Evolutionary conservation across 2,329 filamentous ascomycete species (phyloP).

Genomic region (Fragosphaeria purpurea): DNA sequence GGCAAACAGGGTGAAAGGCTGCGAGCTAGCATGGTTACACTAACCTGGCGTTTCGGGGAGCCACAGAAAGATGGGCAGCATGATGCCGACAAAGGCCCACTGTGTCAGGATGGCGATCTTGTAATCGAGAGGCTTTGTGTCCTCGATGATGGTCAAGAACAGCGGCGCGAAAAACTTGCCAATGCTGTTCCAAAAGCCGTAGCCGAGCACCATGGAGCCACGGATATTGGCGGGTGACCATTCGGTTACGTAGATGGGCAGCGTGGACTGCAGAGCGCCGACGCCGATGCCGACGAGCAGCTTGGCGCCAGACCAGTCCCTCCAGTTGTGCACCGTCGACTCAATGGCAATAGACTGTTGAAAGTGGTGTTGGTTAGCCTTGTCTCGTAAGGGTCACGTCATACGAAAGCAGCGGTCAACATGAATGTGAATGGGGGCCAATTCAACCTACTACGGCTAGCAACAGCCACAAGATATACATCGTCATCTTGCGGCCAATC

Average conservation of each 20-base stretch:
- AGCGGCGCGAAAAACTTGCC: slow-evolving; percentile 7
- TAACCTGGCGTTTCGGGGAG: slow-evolving; percentile 10
- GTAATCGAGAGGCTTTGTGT: slow-evolving; percentile 7
- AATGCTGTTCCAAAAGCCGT: slow-evolving; percentile 10
- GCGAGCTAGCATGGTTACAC: too few relatives aligned
- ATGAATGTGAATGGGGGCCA: too few relatives aligned
- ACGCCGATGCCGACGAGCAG: slow-evolving; percentile 10
- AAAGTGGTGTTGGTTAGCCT: background rate
- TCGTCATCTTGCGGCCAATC: slow-evolving; percentile 11
- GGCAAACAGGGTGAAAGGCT: too few relatives aligned
- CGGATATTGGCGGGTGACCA: slow-evolving; percentile 12
- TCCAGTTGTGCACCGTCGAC: slow-evolving; percentile 8
- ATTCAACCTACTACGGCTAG: slow-evolving; percentile 3
- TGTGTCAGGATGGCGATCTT: slow-evolving; percentile 10
- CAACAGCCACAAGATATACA: slow-evolving; percentile 11
- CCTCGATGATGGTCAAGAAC: slow-evolving; percentile 3
- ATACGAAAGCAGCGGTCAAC: too few relatives aligned
- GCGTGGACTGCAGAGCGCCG: slow-evolving; percentile 10
- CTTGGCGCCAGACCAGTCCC: slow-evolving; percentile 11
- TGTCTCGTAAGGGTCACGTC: too few relatives aligned
- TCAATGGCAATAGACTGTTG: slow-evolving; percentile 6
- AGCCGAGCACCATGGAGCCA: slow-evolving; percentile 9
- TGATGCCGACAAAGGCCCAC: slow-evolving; percentile 13
- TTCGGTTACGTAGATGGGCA: slow-evolving; percentile 12
- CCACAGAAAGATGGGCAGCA: slow-evolving; percentile 13